Conservation (phyloP, 129 eudicot genomes). For the Saposhnikovia divaricata region DNA sequence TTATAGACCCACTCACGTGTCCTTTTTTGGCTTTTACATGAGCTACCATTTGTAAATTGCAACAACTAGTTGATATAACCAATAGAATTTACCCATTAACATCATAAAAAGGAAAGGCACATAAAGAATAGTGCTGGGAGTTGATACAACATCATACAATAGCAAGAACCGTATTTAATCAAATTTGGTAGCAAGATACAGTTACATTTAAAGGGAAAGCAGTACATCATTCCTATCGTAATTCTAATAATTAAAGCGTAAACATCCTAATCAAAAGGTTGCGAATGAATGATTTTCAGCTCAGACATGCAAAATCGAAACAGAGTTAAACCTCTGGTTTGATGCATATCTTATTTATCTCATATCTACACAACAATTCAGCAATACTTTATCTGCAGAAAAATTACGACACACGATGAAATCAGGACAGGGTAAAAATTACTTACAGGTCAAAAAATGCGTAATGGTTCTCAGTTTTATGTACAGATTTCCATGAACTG, state of each 20-base stretch:
- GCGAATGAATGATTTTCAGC: not conserved
- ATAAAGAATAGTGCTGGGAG: not conserved
- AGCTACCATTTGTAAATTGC: conserved; percentile 8
- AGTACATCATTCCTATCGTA: not conserved
- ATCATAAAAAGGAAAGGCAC: conserved; percentile 10
- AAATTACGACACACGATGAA: not conserved
- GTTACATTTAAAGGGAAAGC: not conserved
- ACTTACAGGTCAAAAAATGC: not conserved
- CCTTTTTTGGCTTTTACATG: conserved; percentile 28
- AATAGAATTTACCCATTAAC: conserved; percentile 1
- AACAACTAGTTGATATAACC: conserved; percentile 25
- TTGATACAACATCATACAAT: not conserved
- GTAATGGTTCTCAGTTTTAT: not conserved
- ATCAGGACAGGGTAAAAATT: not conserved
- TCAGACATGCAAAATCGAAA: not conserved
- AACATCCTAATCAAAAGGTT: not conserved
- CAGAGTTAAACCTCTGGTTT: not conserved
- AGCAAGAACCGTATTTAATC: not conserved
- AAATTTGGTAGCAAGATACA: not conserved
- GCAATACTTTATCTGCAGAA: not conserved
- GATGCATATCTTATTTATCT: not conserved
- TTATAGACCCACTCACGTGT: conserved; percentile 75
- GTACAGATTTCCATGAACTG: not conserved
- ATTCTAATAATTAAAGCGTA: not conserved
- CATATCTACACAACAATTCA: not conserved